Conservation (phyloP, 257 asterid species). For the Solanum peruvianum region DNA sequence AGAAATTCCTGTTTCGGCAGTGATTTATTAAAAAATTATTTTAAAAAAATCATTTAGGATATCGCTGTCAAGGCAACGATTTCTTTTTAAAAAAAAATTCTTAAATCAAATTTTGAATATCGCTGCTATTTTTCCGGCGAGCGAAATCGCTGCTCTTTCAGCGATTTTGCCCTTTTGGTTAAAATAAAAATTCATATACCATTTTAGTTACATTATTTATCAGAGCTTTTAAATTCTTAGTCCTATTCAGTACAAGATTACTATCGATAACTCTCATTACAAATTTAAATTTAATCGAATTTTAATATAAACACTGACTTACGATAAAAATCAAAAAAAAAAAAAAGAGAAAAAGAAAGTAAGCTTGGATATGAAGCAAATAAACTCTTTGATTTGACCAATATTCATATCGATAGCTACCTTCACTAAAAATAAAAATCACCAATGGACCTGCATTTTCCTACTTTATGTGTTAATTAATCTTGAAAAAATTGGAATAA, state of each 20-base stretch:
- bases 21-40: too few relatives aligned
- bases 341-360: background rate
- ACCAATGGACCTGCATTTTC: background rate
- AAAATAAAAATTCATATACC: too few relatives aligned
- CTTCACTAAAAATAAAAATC: background rate
- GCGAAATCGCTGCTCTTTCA: too few relatives aligned
- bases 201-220: background rate
- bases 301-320: rapidly evolving
- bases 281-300: background rate
- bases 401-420: background rate
- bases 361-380: background rate
- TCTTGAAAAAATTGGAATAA: background rate
- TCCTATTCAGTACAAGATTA: background rate
- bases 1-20: too few relatives aligned
- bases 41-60: too few relatives aligned
- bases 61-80: too few relatives aligned
- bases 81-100: too few relatives aligned
- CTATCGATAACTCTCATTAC: rapidly evolving
- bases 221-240: rapidly evolving
- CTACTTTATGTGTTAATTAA: background rate
- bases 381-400: background rate
- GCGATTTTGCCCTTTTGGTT: too few relatives aligned
- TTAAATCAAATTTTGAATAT: too few relatives aligned
- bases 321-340: background rate
- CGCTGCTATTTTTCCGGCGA: too few relatives aligned